phyloP scores from a whole-genome alignment of 768 basidiomycete species.

The Hydnum rufescens region DNA sequence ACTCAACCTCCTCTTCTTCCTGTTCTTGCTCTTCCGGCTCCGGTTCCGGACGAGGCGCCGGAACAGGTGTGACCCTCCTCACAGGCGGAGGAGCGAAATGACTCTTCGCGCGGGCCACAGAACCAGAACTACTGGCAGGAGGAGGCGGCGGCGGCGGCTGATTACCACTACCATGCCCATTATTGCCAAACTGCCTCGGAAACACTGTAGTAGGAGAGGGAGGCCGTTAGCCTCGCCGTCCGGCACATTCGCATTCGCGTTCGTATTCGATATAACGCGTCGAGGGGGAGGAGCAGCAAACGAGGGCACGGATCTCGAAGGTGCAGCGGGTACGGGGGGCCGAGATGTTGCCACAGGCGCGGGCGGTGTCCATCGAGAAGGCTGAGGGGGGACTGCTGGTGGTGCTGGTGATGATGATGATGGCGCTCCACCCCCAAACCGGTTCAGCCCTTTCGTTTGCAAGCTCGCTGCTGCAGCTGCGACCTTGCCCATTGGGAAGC shows the following conservation, averaged over 20 bases:
- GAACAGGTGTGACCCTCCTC: neutral
- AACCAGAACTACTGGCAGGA: too few species aligned
- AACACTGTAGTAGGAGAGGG: neutral
- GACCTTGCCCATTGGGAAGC: neutral
- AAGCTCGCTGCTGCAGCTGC: constrained; percentile 1
- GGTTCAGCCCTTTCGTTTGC: neutral
- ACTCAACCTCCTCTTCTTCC: constrained; percentile 9
- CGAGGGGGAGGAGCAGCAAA: neutral
- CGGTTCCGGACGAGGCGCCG: constrained; percentile 2
- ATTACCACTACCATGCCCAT: too few species aligned
- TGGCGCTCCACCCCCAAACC: neutral
- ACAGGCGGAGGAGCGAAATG: constrained; percentile 1
- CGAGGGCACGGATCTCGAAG: neutral
- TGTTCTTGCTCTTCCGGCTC: neutral
- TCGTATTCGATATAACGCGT: neutral
- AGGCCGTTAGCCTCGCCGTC: too few species aligned
- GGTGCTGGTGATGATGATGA: neutral
- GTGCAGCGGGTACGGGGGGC: neutral
- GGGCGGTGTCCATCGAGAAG: neutral
- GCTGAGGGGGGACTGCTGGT: neutral
- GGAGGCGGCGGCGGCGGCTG: too few species aligned
- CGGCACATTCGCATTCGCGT: neutral
- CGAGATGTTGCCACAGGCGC: neutral
- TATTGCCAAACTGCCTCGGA: neutral
- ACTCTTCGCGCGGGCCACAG: too few species aligned